These are phyloP conservation scores for Penicillium freii DNA, from an alignment of 2,329 filamentous ascomycete species.

Conservation along the genomic window DNA sequence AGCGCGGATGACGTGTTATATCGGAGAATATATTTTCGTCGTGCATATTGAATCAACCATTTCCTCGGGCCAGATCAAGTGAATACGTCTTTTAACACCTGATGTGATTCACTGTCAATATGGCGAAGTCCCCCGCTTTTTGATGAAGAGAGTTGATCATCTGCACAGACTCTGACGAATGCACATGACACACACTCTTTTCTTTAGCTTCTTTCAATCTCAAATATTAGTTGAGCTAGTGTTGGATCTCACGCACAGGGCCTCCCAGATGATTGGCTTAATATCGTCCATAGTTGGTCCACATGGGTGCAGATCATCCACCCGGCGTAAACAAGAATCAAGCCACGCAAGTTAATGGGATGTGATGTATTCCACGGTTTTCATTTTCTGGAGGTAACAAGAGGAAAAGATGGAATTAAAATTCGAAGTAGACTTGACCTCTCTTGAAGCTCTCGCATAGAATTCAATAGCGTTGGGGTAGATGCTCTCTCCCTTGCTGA, in stretches of 20 bases:
- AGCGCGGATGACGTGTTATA: constrained; percentile 1
- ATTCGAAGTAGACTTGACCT: not conserved
- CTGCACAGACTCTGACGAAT: not conserved
- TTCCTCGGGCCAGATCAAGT: not conserved
- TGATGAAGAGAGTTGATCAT: not conserved
- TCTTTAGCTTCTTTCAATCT: not conserved
- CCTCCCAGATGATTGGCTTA: not conserved
- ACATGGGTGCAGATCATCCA: constrained; percentile 10
- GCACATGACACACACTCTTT: not conserved
- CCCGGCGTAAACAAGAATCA: constrained; percentile 7
- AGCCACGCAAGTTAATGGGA: constrained; percentile 1
- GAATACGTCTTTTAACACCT: not conserved
- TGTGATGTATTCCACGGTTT: not conserved
- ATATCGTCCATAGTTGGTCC: not conserved
- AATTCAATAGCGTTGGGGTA: constrained; percentile 2
- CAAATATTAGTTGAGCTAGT: not conserved
- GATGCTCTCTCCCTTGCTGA: constrained; percentile 7
- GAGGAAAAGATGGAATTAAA: not conserved
- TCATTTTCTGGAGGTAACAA: not conserved
- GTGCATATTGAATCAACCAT: not conserved
- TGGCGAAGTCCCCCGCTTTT: not conserved
- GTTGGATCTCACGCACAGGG: not conserved
- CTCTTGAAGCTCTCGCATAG: not conserved
- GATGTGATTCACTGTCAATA: not conserved
- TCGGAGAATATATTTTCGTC: not conserved